Base-by-base conservation (phyloP, 371 early-diverging fungal genomes). In the Mucor piriformis region DNA sequence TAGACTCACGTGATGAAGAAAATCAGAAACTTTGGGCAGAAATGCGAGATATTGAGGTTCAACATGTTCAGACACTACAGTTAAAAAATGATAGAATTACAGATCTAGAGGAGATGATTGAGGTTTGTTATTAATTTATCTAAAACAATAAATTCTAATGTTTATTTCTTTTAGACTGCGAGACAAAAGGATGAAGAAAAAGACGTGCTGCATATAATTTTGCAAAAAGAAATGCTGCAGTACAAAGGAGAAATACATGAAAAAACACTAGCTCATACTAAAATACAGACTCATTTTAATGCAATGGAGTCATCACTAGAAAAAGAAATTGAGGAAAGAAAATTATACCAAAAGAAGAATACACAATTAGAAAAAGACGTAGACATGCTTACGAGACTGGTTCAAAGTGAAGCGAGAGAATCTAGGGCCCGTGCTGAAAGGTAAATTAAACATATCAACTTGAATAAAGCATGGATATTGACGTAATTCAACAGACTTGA, bases 361-460 rank as follows among this genome's bases (percentile, higher is more conserved):
- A 12, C 35, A 3, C 63, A 66, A 21, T 18, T 59, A 16, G 61
- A 68, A 43, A 46, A 24, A 20, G 66, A 72, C 24, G 44, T 66
- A 34, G 58, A 61, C 23, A 47, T 50, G 48, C 40, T 72, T 35
- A 54, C 50, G 2, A 38, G 37, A 5, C 55, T 72, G 13, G 48
- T 72, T 2, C 54, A 66, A 42, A 44, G 49, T 12, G 73, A 72
- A 49, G 63, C 63, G 2, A 59, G 43, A 47, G 73, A 72, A 34
- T 54, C 73, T 24, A 59, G 55, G 43, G 50, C 63, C 11, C 44
- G 64, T 25, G 66, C 70, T 13, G 61, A 61, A 34, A 69, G 63
- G 63, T 68, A 68, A 12, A 46, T 18, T 21, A 20, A 11, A 33
- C 1, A 15, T 18, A 21, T 20, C 8, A 2, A 29, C 29, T 29